Evolutionary conservation across 2,329 filamentous ascomycete species (phyloP).

Genomic region (Colletotrichum aenigma): DNA sequence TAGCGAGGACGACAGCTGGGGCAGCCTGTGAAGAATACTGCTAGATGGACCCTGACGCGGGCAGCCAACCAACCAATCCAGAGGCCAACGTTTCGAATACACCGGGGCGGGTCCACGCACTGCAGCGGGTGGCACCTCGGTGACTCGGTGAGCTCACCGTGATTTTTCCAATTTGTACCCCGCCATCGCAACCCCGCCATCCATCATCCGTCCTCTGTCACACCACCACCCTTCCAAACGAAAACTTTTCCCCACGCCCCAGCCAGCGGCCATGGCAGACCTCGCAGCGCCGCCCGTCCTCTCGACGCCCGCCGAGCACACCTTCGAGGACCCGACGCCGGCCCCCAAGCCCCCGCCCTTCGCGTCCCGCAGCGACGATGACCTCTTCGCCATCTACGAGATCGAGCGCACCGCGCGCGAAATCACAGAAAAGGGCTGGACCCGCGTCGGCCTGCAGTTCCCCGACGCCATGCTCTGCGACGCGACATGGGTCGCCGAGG

Average conservation of each 20-base stretch:
- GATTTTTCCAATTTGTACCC: neutral
- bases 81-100: neutral
- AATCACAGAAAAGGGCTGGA: conserved; percentile 74
- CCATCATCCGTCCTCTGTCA: neutral
- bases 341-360: conserved; percentile 27
- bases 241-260: neutral
- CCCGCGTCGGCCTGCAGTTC: conserved; percentile 88
- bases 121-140: neutral
- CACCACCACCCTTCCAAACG: neutral
- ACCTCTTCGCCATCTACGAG: conserved; percentile 81
- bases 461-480: conserved; percentile 91
- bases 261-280: conserved; percentile 27
- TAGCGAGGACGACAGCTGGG: neutral
- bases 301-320: conserved; percentile 66
- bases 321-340: conserved; percentile 58
- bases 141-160: neutral
- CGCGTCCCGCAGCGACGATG: conserved; percentile 60
- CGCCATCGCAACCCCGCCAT: neutral
- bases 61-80: neutral
- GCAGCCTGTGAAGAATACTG: neutral
- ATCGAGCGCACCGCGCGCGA: conserved; percentile 79
- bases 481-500: conserved; percentile 78
- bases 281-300: conserved; percentile 62
- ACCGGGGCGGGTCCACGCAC: neutral
- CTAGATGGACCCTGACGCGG: neutral